Conservation (phyloP, 73 alveolate genomes). For the Paramecium caudatum region DNA sequence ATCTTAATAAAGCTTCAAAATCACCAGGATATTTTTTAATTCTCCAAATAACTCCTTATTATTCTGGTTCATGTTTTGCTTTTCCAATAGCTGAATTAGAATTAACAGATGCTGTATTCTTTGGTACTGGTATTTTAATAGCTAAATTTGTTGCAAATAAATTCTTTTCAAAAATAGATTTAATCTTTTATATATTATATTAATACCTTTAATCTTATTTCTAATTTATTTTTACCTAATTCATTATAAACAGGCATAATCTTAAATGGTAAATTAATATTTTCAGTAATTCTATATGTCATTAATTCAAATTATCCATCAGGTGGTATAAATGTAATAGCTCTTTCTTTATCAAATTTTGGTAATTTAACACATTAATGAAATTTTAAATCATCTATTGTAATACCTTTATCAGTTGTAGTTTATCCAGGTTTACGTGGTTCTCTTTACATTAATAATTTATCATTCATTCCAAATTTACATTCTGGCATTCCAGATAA, state of each 20-base stretch:
- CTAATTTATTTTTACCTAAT: constrained; percentile 86
- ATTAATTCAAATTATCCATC: constrained; percentile 96
- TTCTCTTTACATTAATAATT: constrained; percentile 86
- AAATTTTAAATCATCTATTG: constrained; percentile 90
- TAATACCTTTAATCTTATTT: constrained; percentile 81
- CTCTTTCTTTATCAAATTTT: constrained; percentile 96
- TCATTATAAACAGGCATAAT: constrained; percentile 93
- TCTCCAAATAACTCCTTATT: constrained; percentile 95
- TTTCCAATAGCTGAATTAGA: constrained; percentile 94
- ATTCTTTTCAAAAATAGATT: constrained; percentile 93
- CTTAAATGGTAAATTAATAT: constrained; percentile 94
- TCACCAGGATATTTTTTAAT: constrained; percentile 89
- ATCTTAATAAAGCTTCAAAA: constrained; percentile 85
- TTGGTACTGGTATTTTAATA: constrained; percentile 95
- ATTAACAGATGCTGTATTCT: constrained; percentile 90
- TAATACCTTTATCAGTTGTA: constrained; percentile 87
- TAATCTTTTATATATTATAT: constrained; percentile 77
- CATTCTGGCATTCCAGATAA: constrained; percentile 98
- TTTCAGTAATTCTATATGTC: constrained; percentile 96
- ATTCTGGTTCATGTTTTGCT: constrained; percentile 96
- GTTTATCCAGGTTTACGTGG: constrained; percentile 81
- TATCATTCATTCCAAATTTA: constrained; percentile 99
- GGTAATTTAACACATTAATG: constrained; percentile 96
- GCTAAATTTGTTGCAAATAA: constrained; percentile 93
- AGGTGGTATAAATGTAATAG: constrained; percentile 98